phyloP scores from a whole-genome alignment of 345 rosid species.

The Eutrema japonicum region DNA sequence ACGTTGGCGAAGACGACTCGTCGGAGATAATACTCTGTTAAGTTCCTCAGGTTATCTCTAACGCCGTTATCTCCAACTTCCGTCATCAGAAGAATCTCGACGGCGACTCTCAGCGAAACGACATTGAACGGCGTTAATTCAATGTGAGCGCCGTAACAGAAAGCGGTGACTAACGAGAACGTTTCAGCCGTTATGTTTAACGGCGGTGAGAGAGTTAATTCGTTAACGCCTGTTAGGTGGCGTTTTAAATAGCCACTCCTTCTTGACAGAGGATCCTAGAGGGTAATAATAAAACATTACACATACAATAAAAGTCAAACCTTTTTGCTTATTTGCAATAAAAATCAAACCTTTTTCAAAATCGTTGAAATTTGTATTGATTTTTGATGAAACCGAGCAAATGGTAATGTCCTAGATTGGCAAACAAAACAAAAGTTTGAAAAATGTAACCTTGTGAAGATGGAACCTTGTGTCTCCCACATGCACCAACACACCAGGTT shows the following conservation, averaged over 20 bases:
- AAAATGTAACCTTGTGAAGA: constrained; percentile 70
- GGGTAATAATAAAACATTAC: constrained; percentile 17
- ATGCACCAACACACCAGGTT: constrained; percentile 61
- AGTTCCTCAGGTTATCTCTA: constrained; percentile 50
- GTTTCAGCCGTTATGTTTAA: constrained; percentile 75
- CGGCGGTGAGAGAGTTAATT: constrained; percentile 72
- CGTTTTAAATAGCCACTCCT: constrained; percentile 72
- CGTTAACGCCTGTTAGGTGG: constrained; percentile 57
- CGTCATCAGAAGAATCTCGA: constrained; percentile 68
- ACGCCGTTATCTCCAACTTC: constrained; percentile 38
- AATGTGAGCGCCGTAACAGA: constrained; percentile 64
- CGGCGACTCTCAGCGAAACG: constrained; percentile 66
- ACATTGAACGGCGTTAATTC: constrained; percentile 75
- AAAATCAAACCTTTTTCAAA: constrained; percentile 30
- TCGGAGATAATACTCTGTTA: constrained; percentile 70
- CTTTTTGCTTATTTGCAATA: constrained; percentile 28
- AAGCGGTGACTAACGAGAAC: constrained; percentile 60
- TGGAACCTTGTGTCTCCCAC: constrained; percentile 69
- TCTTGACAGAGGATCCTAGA: constrained; percentile 66
- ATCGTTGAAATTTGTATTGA: constrained; percentile 1
- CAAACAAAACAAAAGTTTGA: constrained; percentile 4
- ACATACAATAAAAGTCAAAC: constrained; percentile 28
- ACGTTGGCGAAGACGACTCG: constrained; percentile 48
- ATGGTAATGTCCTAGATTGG: constrained; percentile 6
- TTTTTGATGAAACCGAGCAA: constrained; percentile 25